A percentile compares a stretch with the other conserved stretches of the same genome.
phyloP scores from a whole-genome alignment of 78 protist species.

The Dictyostelium brefeldianum region DNA sequence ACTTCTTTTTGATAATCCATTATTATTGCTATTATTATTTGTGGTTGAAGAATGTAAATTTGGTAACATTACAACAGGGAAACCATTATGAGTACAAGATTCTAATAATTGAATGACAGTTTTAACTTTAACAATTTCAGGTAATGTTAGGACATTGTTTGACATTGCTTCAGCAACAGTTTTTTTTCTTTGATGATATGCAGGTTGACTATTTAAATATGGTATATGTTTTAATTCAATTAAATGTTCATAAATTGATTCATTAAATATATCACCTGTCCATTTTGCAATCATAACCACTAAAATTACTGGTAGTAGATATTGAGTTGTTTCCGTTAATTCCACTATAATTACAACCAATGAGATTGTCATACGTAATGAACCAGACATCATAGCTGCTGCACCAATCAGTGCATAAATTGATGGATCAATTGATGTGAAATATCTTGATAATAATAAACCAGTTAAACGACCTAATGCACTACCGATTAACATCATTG shows the following conservation, averaged over 20 bases:
- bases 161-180: conserved; percentile 83
- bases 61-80: conserved; percentile 85
- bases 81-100: conserved; percentile 83
- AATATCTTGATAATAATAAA: neutral
- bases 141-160: too few species aligned
- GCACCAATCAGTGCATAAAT: conserved; percentile 93
- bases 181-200: conserved; percentile 31
- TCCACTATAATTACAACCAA: conserved; percentile 91
- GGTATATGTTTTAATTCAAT: conserved; percentile 89
- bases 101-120: conserved; percentile 23
- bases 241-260: conserved; percentile 87
- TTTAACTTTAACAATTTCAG: conserved; percentile 54
- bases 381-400: conserved; percentile 93
- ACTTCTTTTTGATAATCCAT: neutral
- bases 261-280: conserved; percentile 83
- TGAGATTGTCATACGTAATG: conserved; percentile 92
- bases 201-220: conserved; percentile 84
- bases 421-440: conserved; percentile 65
- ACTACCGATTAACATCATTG: conserved; percentile 86
- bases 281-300: conserved; percentile 86
- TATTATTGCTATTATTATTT: neutral
- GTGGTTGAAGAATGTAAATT: neutral
- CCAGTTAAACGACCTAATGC: conserved; percentile 85
- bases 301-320: conserved; percentile 87
- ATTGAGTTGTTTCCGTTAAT: conserved; percentile 79